Evolutionary conservation across 192 early-diverging fungal species (phyloP).

Genomic region (Haplosporangium gracile): DNA sequence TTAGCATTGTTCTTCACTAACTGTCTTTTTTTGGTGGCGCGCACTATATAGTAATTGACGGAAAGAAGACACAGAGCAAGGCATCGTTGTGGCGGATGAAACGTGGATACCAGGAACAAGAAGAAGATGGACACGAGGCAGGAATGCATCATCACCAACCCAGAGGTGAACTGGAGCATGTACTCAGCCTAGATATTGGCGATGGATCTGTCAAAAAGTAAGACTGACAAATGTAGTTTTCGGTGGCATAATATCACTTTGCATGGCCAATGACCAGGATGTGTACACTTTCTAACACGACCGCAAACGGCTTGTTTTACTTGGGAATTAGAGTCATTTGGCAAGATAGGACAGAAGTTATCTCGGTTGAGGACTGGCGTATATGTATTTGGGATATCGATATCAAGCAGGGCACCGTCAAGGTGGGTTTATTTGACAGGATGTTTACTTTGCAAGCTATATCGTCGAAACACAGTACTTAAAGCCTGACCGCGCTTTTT

Average conservation of each 20-base stretch:
- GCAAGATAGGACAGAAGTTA: conserved; percentile 43
- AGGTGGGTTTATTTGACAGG: conserved; percentile 19
- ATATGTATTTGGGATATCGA: conserved; percentile 67
- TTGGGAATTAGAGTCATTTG: conserved; percentile 33
- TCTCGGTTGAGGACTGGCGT: conserved; percentile 50
- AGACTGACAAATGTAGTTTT: background rate
- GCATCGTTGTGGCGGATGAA: conserved; percentile 56
- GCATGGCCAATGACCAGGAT: background rate
- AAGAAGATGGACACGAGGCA: conserved; percentile 32
- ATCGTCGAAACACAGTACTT: background rate
- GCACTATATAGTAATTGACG: conserved; percentile 24
- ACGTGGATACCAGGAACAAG: conserved; percentile 11
- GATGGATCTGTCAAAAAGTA: conserved; percentile 53
- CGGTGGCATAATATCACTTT: background rate
- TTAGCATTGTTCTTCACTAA: too few species aligned
- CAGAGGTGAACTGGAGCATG: conserved; percentile 46
- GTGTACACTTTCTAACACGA: background rate
- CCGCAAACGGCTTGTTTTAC: background rate
- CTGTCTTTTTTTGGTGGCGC: conserved; percentile 20
- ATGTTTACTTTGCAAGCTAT: background rate
- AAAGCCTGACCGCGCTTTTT: background rate
- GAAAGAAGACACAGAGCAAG: conserved; percentile 34
- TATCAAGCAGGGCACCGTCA: conserved; percentile 56
- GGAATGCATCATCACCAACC: conserved; percentile 39
- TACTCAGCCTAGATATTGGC: conserved; percentile 42